Conservation (phyloP, 192 early-diverging fungal genomes). For the Linnemannia exigua region DNA sequence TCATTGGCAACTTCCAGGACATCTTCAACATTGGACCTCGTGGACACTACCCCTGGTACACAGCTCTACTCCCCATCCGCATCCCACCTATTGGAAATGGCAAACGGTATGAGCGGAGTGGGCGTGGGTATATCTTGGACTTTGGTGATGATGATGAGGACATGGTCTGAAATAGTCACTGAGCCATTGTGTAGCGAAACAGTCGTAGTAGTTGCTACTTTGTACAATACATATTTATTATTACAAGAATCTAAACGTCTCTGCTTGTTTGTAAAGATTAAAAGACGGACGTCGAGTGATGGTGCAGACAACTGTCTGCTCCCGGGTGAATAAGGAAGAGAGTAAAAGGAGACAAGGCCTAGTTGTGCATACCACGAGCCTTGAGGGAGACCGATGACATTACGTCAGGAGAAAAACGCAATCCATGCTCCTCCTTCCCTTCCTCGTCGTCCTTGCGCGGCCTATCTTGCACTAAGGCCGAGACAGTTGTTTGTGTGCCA, state of each 20-base stretch:
- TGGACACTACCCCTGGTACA: slow-evolving; percentile 62
- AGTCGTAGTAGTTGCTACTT: neutral
- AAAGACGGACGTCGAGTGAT: too few relatives aligned
- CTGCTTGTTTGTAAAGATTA: too few relatives aligned
- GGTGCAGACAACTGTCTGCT: too few relatives aligned
- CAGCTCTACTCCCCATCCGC: slow-evolving; percentile 62
- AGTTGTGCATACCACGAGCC: neutral
- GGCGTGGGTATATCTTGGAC: slow-evolving; percentile 48
- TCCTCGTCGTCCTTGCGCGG: neutral
- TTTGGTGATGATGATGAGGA: slow-evolving; percentile 57
- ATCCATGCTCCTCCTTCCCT: too few relatives aligned
- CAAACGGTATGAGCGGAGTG: slow-evolving; percentile 59
- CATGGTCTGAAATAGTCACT: slow-evolving; percentile 30
- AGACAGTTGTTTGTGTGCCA: neutral
- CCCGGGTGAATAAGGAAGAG: too few relatives aligned
- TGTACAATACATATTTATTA: slow-evolving; percentile 9
- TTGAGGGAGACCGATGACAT: neutral
- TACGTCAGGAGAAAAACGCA: neutral
- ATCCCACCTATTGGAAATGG: slow-evolving; percentile 66
- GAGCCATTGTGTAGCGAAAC: neutral
- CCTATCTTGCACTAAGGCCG: neutral
- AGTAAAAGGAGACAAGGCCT: too few relatives aligned
- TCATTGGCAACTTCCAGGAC: slow-evolving; percentile 56
- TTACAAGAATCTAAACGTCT: neutral
- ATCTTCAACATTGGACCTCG: slow-evolving; percentile 69